Conservation (phyloP, 208 protist genomes). For the Trichomonas vaginalis region DNA sequence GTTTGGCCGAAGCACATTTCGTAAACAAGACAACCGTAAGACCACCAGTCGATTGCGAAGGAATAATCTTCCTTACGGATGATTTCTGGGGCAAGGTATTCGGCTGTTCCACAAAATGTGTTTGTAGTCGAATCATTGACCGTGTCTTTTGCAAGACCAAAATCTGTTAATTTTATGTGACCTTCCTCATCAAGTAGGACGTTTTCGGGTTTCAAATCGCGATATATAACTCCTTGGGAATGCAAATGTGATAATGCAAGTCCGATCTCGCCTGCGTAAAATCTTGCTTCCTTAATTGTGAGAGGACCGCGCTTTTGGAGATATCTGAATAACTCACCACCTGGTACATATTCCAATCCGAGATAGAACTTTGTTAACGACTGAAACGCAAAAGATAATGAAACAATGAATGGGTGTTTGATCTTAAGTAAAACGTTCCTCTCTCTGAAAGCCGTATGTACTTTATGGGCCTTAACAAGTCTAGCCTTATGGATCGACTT, state of each 20-base stretch:
- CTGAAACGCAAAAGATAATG: neutral
- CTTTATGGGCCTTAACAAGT: neutral
- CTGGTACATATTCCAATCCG: neutral
- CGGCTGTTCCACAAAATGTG: neutral
- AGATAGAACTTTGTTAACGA: neutral
- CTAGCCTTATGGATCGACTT: neutral
- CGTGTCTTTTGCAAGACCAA: neutral
- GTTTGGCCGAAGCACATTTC: neutral
- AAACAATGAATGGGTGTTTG: neutral
- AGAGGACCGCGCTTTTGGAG: neutral
- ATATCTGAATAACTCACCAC: neutral
- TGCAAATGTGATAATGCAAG: neutral
- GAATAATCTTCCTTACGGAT: neutral
- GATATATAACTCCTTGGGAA: neutral
- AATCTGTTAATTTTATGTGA: neutral
- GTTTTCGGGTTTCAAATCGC: neutral
- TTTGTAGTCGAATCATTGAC: neutral
- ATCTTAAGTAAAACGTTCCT: neutral
- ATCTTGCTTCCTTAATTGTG: neutral
- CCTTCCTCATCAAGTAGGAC: neutral
- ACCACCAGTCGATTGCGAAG: neutral
- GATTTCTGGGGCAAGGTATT: neutral
- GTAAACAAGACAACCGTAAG: neutral
- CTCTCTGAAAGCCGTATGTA: neutral
- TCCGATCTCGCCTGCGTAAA: neutral